Conservation (phyloP, 805 yeast species). For the Yarrowia hollandica region DNA sequence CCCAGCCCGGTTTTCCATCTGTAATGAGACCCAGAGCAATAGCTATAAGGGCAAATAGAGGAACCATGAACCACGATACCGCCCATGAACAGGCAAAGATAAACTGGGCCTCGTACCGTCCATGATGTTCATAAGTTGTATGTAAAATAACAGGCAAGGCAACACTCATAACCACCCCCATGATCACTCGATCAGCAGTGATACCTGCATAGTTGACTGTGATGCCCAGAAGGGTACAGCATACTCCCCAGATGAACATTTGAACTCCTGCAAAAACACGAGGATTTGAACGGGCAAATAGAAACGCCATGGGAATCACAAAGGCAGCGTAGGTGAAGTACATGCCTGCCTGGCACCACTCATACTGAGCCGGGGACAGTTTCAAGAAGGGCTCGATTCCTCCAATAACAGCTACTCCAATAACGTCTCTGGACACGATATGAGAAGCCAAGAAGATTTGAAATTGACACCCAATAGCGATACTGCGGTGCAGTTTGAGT, state of each 20-base stretch:
- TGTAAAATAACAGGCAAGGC: neutral
- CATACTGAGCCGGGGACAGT: neutral
- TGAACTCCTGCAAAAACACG: slow-evolving; percentile 4
- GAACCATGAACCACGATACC: slow-evolving; percentile 5
- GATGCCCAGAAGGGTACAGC: neutral
- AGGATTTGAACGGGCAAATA: neutral
- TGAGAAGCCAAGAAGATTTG: slow-evolving; percentile 8
- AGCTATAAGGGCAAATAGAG: slow-evolving; percentile 4
- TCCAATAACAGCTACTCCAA: neutral
- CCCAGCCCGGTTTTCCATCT: slow-evolving; percentile 11
- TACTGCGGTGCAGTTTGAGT: neutral
- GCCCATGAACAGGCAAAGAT: slow-evolving; percentile 12
- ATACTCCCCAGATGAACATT: slow-evolving; percentile 5
- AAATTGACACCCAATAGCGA: neutral
- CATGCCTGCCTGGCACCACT: slow-evolving; percentile 3
- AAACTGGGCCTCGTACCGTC: neutral
- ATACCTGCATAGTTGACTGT: neutral
- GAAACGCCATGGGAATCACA: neutral
- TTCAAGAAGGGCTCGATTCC: neutral
- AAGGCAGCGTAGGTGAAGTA: slow-evolving; percentile 2
- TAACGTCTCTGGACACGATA: slow-evolving; percentile 6
- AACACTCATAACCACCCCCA: neutral
- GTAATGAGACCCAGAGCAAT: slow-evolving; percentile 6
- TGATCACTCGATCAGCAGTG: slow-evolving; percentile 2
- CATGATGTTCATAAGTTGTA: neutral